phyloP scores from a whole-genome alignment of 768 basidiomycete species.

The Psilocybe tampanensis region DNA sequence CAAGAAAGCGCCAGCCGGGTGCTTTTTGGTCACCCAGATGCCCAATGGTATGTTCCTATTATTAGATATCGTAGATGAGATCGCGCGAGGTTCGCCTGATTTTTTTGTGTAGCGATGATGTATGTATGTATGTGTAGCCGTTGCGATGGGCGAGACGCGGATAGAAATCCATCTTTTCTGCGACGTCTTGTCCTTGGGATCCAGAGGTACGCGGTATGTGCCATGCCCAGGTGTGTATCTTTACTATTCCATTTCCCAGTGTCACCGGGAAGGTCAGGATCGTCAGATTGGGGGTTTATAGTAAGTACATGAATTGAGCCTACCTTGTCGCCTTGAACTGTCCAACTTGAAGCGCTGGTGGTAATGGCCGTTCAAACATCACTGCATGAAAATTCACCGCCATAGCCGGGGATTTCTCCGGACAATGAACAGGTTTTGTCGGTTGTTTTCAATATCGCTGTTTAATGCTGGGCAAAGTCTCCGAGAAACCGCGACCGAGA shows the following conservation, averaged over 20 bases:
- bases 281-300: not conserved
- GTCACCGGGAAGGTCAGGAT: not conserved
- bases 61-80: not conserved
- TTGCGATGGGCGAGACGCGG: constrained; percentile 13
- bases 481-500: not conserved
- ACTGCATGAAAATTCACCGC: too few relatives aligned
- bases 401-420: not conserved
- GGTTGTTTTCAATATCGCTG: not conserved
- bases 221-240: not conserved
- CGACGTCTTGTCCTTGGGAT: not conserved
- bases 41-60: not conserved
- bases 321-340: not conserved
- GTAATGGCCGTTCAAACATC: too few relatives aligned
- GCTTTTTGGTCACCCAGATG: not conserved
- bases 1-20: not conserved
- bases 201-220: not conserved
- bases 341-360: too few relatives aligned
- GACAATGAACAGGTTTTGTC: not conserved
- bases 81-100: not conserved
- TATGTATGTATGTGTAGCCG: too few relatives aligned
- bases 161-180: constrained; percentile 7
- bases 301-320: not conserved
- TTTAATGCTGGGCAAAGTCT: not conserved
- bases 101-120: not conserved
- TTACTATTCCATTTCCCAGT: not conserved